Evolutionary conservation across 2,329 filamentous ascomycete genomes (phyloP).

Genomic region (Beauveria australis): DNA sequence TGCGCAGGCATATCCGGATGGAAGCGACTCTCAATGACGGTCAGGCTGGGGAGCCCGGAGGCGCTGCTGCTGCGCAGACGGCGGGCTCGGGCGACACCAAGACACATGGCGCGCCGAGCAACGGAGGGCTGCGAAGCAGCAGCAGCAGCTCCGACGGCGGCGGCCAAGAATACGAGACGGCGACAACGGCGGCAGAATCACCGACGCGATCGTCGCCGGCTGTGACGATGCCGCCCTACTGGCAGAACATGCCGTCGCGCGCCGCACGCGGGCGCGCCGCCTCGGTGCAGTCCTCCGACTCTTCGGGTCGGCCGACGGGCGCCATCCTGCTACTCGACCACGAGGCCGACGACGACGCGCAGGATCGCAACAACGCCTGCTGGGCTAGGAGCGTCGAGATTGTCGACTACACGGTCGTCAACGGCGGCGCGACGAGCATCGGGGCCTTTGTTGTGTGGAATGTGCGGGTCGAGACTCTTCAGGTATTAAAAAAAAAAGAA

Average conservation of each 20-base stretch:
- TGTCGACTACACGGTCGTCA: slow-evolving; percentile 47
- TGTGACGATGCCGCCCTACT: slow-evolving; percentile 36
- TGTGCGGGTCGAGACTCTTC: slow-evolving; percentile 77
- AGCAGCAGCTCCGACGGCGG: too few species aligned
- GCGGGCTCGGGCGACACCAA: neutral
- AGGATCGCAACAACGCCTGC: slow-evolving; percentile 48
- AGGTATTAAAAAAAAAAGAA: slow-evolving; percentile 36
- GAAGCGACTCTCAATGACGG: neutral
- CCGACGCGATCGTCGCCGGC: slow-evolving; percentile 21
- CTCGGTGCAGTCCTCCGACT: slow-evolving; percentile 41
- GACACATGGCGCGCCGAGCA: neutral
- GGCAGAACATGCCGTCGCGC: slow-evolving; percentile 28
- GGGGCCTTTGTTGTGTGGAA: slow-evolving; percentile 98
- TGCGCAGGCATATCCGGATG: neutral
- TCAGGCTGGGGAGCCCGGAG: neutral
- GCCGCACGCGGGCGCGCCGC: slow-evolving; percentile 28
- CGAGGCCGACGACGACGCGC: slow-evolving; percentile 39
- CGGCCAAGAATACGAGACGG: too few species aligned
- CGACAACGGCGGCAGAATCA: slow-evolving; percentile 10
- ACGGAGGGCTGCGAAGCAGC: too few species aligned
- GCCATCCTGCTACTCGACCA: slow-evolving; percentile 57
- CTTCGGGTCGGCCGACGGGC: slow-evolving; percentile 41
- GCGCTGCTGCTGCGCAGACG: neutral
- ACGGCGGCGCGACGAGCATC: slow-evolving; percentile 47
- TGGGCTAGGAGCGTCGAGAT: slow-evolving; percentile 58